phyloP scores from a whole-genome alignment of 352 stramenopile genomes.

The Phytopythium montanum region DNA sequence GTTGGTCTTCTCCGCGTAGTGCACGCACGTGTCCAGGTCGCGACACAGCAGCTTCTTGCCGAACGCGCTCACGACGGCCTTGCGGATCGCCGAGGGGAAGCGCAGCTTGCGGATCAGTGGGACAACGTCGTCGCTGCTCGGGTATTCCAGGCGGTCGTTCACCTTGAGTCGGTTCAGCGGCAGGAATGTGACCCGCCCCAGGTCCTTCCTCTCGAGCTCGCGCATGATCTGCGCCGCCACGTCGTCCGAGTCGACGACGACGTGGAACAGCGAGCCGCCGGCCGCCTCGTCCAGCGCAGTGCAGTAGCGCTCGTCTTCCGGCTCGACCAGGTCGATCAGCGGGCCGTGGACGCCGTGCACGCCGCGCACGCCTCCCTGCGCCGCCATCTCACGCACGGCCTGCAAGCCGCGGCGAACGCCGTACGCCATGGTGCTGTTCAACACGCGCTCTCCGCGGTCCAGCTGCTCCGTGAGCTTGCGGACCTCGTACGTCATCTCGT shows the following conservation, averaged over 20 bases:
- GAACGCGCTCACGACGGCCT: constrained; percentile 95
- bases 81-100: constrained; percentile 82
- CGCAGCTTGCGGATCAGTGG: constrained; percentile 85
- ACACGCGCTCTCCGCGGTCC: constrained; percentile 61
- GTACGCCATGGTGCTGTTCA: constrained; percentile 85
- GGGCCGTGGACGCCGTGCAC: constrained; percentile 90
- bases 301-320: constrained; percentile 88
- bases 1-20: constrained; percentile 75
- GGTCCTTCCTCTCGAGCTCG: constrained; percentile 91
- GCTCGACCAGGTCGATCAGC: constrained; percentile 95
- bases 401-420: constrained; percentile 83
- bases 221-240: constrained; percentile 94
- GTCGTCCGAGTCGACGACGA: constrained; percentile 98
- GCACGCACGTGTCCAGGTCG: constrained; percentile 87
- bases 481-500: constrained; percentile 71
- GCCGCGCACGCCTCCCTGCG: constrained; percentile 59
- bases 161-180: constrained; percentile 92
- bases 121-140: constrained; percentile 76
- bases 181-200: constrained; percentile 97
- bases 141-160: constrained; percentile 73
- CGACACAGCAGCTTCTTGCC: constrained; percentile 96
- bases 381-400: constrained; percentile 86
- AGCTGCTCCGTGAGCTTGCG: constrained; percentile 71
- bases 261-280: constrained; percentile 96
- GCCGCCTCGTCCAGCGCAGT: constrained; percentile 95